Conservation (phyloP, 2,329 filamentous ascomycete genomes). For the Pseudocercospora fijiensis region DNA sequence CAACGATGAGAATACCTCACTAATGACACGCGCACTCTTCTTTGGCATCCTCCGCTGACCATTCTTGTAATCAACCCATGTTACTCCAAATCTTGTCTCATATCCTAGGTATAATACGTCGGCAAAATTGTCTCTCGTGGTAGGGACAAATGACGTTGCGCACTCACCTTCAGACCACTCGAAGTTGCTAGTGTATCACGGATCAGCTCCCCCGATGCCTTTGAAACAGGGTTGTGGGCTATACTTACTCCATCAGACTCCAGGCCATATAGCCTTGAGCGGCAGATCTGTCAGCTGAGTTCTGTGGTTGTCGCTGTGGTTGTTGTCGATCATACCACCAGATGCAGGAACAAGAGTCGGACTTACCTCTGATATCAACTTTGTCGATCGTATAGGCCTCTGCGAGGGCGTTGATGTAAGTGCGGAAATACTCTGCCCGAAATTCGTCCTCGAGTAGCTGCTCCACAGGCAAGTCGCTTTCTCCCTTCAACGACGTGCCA, state of each 20-base stretch:
- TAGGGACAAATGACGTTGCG: neutral
- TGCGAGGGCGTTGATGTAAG: slow-evolving; percentile 74
- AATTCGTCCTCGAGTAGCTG: slow-evolving; percentile 79
- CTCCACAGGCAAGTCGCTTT: slow-evolving; percentile 71
- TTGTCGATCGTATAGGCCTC: slow-evolving; percentile 69
- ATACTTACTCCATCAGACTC: slow-evolving; percentile 17
- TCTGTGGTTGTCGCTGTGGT: slow-evolving; percentile 2
- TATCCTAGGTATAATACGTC: slow-evolving; percentile 55
- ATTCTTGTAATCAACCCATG: slow-evolving; percentile 77
- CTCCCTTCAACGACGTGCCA: slow-evolving; percentile 78
- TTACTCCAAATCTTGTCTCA: slow-evolving; percentile 80
- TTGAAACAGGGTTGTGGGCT: slow-evolving; percentile 6
- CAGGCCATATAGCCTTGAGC: slow-evolving; percentile 13
- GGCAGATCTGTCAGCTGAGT: slow-evolving; percentile 2
- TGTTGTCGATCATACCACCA: slow-evolving; percentile 9
- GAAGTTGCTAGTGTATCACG: slow-evolving; percentile 62
- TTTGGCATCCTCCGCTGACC: slow-evolving; percentile 79
- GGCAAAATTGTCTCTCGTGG: slow-evolving; percentile 10
- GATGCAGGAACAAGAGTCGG: slow-evolving; percentile 6
- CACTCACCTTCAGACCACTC: slow-evolving; percentile 60
- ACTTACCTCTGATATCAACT: slow-evolving; percentile 71
- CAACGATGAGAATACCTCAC: slow-evolving; percentile 24
- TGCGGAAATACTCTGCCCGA: slow-evolving; percentile 73
- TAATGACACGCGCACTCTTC: slow-evolving; percentile 74
- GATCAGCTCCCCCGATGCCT: slow-evolving; percentile 7